A percentile compares a stretch with the other conserved stretches of the same genome.
Evolutionary conservation across 1,139 yeast genomes (phyloP).

Genomic region (Hemisphaericaspora xylanilytica): DNA sequence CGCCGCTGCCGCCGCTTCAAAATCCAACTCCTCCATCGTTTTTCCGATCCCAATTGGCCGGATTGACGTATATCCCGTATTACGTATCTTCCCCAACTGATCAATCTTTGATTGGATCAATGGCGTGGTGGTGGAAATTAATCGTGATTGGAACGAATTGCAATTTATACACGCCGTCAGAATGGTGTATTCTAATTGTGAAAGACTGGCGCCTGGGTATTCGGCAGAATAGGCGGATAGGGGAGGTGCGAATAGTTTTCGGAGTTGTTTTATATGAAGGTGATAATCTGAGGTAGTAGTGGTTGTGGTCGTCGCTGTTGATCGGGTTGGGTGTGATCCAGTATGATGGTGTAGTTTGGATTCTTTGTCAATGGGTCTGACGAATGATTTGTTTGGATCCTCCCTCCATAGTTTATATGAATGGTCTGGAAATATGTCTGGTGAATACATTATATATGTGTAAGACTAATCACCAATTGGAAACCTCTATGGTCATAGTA

Average conservation of each 20-base stretch:
- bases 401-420: conserved; percentile 14
- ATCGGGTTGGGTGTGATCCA: neutral
- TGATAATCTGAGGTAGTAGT: no score
- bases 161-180: conserved; percentile 15
- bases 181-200: conserved; percentile 32
- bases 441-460: conserved; percentile 16
- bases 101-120: conserved; percentile 37
- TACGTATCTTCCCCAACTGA: conserved; percentile 41
- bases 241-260: conserved; percentile 46
- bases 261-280: conserved; percentile 10
- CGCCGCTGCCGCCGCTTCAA: conserved; percentile 16
- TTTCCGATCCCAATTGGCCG: conserved; percentile 56
- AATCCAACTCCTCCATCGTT: conserved; percentile 51
- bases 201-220: conserved; percentile 45
- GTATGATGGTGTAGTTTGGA: neutral
- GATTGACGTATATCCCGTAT: conserved; percentile 48
- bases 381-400: conserved; percentile 1
- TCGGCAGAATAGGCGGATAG: conserved; percentile 53
- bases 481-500: no score
- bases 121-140: conserved; percentile 15
- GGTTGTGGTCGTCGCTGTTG: conserved; percentile 2
- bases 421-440: conserved; percentile 14
- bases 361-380: neutral
- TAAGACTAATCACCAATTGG: no score
- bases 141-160: conserved; percentile 4